These are phyloP conservation scores for Pyrus communis DNA, from an alignment of 306 rosid species.

Conservation along the genomic window DNA sequence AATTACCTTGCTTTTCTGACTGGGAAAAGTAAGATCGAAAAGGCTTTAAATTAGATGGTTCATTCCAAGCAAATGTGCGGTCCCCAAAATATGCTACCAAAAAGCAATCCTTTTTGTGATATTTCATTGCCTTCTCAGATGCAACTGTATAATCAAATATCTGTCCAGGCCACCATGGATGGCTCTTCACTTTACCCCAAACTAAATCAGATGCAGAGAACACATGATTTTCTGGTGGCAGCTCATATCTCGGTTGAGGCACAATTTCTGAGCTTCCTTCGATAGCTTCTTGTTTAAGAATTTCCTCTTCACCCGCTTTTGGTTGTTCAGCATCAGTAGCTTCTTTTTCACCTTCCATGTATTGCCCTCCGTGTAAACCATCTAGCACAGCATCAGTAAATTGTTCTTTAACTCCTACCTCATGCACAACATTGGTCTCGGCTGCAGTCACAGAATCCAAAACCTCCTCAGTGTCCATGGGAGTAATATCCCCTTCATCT, in stretches of 20 bases:
- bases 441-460: slow-evolving; percentile 15
- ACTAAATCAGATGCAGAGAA: slow-evolving; percentile 77
- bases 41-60: slow-evolving; percentile 64
- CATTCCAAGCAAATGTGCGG: slow-evolving; percentile 95
- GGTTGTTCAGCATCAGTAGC: slow-evolving; percentile 22
- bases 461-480: slow-evolving; percentile 23
- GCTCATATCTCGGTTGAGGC: slow-evolving; percentile 37
- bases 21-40: slow-evolving; percentile 59
- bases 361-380: slow-evolving; percentile 44
- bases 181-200: slow-evolving; percentile 98
- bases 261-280: slow-evolving; percentile 26
- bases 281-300: slow-evolving; percentile 4
- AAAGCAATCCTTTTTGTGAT: slow-evolving; percentile 72
- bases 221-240: slow-evolving; percentile 57
- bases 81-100: slow-evolving; percentile 97
- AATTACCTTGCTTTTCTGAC: slow-evolving; percentile 59
- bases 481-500: slow-evolving; percentile 16
- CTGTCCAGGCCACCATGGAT: slow-evolving; percentile 99
- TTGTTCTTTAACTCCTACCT: slow-evolving; percentile 24
- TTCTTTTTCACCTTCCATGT: slow-evolving; percentile 34
- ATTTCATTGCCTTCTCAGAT: slow-evolving; percentile 81
- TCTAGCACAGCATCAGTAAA: slow-evolving; percentile 24
- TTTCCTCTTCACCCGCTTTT: slow-evolving; percentile 25
- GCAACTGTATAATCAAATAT: slow-evolving; percentile 77
- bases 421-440: slow-evolving; percentile 22